phyloP scores from a whole-genome alignment of 345 rosid genomes.

The Streptanthus diversifolius region DNA sequence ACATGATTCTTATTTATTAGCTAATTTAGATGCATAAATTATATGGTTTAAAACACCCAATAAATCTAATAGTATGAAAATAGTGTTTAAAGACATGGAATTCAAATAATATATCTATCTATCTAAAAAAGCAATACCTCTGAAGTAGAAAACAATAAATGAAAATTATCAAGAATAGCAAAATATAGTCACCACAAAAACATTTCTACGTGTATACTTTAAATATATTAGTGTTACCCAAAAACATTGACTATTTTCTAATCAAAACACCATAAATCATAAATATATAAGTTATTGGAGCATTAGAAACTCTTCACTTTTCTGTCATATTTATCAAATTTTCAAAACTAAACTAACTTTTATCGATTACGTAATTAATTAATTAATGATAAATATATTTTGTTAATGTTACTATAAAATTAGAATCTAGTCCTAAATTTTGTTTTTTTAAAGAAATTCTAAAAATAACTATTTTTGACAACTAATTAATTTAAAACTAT shows the following conservation, averaged over 20 bases:
- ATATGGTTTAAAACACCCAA: background rate
- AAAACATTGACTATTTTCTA: background rate
- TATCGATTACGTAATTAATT: background rate
- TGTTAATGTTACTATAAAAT: background rate
- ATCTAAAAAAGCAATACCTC: too few relatives aligned
- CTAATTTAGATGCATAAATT: background rate
- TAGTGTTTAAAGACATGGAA: background rate
- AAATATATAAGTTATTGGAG: background rate
- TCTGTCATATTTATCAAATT: background rate
- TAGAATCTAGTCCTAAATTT: conserved; percentile 1
- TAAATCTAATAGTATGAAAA: background rate
- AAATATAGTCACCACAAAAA: too few relatives aligned
- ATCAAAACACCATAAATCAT: background rate
- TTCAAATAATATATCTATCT: too few relatives aligned
- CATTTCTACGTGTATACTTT: too few relatives aligned
- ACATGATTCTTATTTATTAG: too few relatives aligned
- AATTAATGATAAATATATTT: background rate
- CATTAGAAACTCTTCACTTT: background rate
- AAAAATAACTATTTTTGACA: background rate
- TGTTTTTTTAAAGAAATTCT: background rate
- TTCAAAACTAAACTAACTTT: background rate
- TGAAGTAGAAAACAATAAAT: too few relatives aligned
- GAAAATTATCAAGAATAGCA: too few relatives aligned
- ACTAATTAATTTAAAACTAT: too few relatives aligned
- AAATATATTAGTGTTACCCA: background rate